Evolutionary conservation across 2,329 filamentous ascomycete genomes (phyloP), one percentile per base, ranked within the genome.

Genomic region (Aspergillus felis): DNA sequence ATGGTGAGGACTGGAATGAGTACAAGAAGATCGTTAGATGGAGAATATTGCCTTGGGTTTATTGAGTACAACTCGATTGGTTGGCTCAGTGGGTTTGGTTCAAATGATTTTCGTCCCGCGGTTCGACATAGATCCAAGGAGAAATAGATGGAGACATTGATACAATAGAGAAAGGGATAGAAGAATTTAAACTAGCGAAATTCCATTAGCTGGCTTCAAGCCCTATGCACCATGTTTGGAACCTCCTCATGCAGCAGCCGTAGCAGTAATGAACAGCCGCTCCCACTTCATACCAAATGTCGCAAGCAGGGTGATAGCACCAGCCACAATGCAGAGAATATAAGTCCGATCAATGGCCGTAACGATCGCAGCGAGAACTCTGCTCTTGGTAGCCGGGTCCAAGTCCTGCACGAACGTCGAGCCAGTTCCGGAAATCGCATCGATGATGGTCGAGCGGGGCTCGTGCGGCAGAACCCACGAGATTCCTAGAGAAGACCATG

Each of bases 1-100:
- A 97, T 70, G 92, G 91, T 25, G 87, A 86, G 64, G 91, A 96
- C 70, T 97, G 92, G 91, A 84, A 91, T 61, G 82, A 84, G 77
- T 96, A 96, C 76, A 90, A 87, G 76, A 84, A 85, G 77, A 82
- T 85, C 68, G 92, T 96, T 51, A 84, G 81, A 57, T 95, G 83
- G 75, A 84, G 87, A 71, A 93, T 97, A 63, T 75, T 96, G 42
- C 92, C 92, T 6, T 88, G 88, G 48, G 76, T 96, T 17, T 96
- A 96, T 76, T 96, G 50, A 54, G 12, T 32, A 32, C 4, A 32
- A 3, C 24, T 20, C 8, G n/a, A 10, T 24, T 2, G 64, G 61
- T 28, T 1, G 9, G 27, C 7, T 28, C 7, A 28, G 27, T 28
- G 7, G 27, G 1, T 3, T 28, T 2, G 27, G 27, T 9, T 6